phyloP scores from a whole-genome alignment of 73 alveolate genomes.

The Paramecium bursaria region DNA sequence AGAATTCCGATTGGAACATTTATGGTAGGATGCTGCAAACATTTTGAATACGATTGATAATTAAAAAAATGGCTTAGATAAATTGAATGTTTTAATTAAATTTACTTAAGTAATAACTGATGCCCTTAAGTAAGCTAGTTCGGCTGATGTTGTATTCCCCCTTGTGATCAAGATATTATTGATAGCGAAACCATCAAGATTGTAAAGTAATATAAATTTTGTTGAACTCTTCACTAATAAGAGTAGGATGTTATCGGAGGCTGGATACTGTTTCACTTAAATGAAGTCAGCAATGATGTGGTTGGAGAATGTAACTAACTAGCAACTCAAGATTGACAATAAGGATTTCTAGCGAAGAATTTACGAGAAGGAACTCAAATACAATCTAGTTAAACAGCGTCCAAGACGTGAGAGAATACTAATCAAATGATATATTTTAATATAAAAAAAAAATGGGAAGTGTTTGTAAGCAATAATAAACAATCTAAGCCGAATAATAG shows the following conservation, averaged over 20 bases:
- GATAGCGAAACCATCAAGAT: neutral
- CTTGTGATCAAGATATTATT: neutral
- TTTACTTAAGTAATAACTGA: neutral
- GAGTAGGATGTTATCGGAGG: neutral
- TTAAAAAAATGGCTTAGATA: constrained; percentile 16
- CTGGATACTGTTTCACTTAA: constrained; percentile 23
- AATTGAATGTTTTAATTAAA: neutral
- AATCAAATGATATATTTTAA: constrained; percentile 17
- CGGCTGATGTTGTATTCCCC: constrained; percentile 29
- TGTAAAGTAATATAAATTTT: constrained; percentile 7
- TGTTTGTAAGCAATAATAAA: constrained; percentile 27
- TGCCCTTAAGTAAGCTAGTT: constrained; percentile 2
- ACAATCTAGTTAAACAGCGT: constrained; percentile 5
- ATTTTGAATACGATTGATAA: neutral
- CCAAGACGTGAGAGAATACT: neutral
- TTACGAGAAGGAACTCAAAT: neutral
- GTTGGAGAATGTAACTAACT: neutral
- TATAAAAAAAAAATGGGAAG: constrained; percentile 56
- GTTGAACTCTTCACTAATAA: neutral
- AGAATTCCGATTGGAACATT: neutral
- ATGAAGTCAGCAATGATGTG: constrained; percentile 1
- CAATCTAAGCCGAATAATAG: constrained; percentile 1
- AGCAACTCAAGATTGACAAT: constrained; percentile 3
- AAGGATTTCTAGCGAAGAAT: neutral
- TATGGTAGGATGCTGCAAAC: constrained; percentile 25